Conservation (phyloP, 208 protist genomes). For the Crithidia bombi region DNA sequence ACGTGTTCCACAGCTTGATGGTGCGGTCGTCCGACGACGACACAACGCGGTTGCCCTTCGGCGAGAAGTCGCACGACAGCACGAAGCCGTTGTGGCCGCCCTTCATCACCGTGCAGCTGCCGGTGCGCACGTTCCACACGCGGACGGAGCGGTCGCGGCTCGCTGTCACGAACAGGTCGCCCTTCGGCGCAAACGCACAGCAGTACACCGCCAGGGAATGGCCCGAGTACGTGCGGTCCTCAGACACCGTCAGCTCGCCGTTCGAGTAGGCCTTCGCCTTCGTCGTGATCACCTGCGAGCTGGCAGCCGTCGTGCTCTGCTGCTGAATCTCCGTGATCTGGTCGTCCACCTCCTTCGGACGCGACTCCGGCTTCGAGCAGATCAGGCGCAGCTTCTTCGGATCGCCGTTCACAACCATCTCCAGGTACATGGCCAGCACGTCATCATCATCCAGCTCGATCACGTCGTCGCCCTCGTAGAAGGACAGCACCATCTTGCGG, state of each 20-base stretch:
- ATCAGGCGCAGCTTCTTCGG: conserved; percentile 83
- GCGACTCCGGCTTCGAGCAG: conserved; percentile 45
- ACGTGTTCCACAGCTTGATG: conserved; percentile 85
- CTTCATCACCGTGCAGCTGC: conserved; percentile 76
- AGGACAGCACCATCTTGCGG: conserved; percentile 66
- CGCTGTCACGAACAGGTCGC: conserved; percentile 73
- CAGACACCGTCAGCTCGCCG: conserved; percentile 62
- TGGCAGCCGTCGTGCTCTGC: conserved; percentile 6
- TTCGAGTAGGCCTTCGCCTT: conserved; percentile 57
- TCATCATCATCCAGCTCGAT: conserved; percentile 89
- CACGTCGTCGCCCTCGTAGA: conserved; percentile 82
- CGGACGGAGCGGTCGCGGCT: conserved; percentile 85
- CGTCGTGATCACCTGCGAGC: conserved; percentile 13
- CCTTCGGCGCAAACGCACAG: conserved; percentile 82
- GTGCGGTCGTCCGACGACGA: conserved; percentile 78
- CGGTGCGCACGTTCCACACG: conserved; percentile 69
- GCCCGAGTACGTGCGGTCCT: conserved; percentile 58
- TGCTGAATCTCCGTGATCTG: conserved; percentile 45
- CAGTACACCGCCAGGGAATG: conserved; percentile 82
- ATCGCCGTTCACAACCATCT: conserved; percentile 50
- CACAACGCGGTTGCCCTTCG: conserved; percentile 79
- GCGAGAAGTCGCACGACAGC: conserved; percentile 88
- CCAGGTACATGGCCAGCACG: conserved; percentile 85
- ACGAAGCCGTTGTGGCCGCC: conserved; percentile 91
- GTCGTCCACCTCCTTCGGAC: conserved; percentile 40